A percentile compares a stretch with the other conserved stretches of the same genome.
These are phyloP conservation scores for Iris macrosiphon DNA, from an alignment of 106 monocot species.

Conservation along the genomic window DNA sequence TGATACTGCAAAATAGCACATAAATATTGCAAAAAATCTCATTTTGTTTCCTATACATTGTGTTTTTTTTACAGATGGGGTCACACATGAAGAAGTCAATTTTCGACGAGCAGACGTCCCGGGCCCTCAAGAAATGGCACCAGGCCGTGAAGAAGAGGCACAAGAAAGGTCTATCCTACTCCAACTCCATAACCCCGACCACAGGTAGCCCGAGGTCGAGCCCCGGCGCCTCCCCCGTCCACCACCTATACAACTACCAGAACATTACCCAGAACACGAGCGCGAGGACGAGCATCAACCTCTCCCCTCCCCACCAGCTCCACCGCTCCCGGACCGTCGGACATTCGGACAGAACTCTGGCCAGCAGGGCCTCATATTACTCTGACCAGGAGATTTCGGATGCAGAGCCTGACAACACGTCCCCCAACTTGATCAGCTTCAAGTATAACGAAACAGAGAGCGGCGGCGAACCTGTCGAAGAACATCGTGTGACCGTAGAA, in stretches of 20 bases:
- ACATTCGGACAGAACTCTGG: neutral
- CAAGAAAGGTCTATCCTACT: constrained; percentile 14
- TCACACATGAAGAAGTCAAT: constrained; percentile 65
- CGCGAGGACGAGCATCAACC: neutral
- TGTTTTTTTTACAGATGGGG: constrained; percentile 51
- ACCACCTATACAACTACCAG: constrained; percentile 5
- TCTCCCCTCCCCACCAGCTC: constrained; percentile 16
- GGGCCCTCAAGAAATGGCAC: constrained; percentile 57
- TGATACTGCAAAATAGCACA: too few species aligned
- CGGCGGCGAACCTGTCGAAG: neutral
- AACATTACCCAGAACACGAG: neutral
- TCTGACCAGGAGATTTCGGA: constrained; percentile 21
- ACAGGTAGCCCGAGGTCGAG: constrained; percentile 16
- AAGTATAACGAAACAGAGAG: constrained; percentile 6
- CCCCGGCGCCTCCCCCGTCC: constrained; percentile 12
- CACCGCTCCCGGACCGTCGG: constrained; percentile 11
- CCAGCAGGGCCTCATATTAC: constrained; percentile 1
- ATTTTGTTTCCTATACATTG: too few species aligned
- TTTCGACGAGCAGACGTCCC: constrained; percentile 51
- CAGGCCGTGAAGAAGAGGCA: constrained; percentile 36
- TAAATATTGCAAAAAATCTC: too few species aligned
- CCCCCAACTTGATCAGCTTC: constrained; percentile 9
- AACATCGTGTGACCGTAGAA: neutral
- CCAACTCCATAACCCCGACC: constrained; percentile 16
- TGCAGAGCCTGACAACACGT: neutral